phyloP scores from a whole-genome alignment of 2,329 filamentous ascomycete genomes.

The Dryadomyces quercivorus region DNA sequence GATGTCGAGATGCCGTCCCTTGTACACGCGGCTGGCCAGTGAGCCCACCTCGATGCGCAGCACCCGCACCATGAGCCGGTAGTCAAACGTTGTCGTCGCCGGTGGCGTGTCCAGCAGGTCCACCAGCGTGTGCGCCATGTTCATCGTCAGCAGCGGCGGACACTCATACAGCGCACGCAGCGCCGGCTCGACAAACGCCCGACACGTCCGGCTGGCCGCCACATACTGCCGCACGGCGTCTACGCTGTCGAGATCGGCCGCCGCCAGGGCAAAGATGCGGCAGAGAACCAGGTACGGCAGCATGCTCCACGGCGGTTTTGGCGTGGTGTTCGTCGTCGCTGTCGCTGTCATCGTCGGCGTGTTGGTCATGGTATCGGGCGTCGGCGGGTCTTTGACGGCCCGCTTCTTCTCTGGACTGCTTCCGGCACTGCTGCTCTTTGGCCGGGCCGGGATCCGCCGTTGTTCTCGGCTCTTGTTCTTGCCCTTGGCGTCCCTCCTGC shows the following conservation, averaged over 20 bases:
- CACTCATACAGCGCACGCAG: conserved; percentile 59
- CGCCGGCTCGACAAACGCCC: conserved; percentile 57
- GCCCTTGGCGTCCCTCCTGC: neutral
- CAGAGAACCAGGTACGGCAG: conserved; percentile 48
- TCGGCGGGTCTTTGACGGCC: neutral
- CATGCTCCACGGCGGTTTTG: neutral
- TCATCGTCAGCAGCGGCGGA: conserved; percentile 45
- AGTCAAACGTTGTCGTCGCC: conserved; percentile 42
- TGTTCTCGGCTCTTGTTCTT: neutral
- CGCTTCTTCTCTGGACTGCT: neutral
- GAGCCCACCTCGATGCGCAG: conserved; percentile 57
- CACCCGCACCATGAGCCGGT: conserved; percentile 57
- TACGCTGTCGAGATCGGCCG: conserved; percentile 39
- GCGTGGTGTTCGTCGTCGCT: neutral
- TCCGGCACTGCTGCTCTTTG: neutral
- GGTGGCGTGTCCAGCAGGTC: conserved; percentile 42
- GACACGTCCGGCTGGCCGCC: conserved; percentile 48
- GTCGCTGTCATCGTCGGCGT: neutral
- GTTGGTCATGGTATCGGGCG: neutral
- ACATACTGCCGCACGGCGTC: conserved; percentile 48
- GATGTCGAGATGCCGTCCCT: conserved; percentile 32
- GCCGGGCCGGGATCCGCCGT: neutral
- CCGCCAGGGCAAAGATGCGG: conserved; percentile 57
- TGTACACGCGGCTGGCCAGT: conserved; percentile 39
- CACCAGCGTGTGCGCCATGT: conserved; percentile 32